These are phyloP conservation scores for Aspergillus japonicus DNA, from an alignment of 2,329 filamentous ascomycete genomes.

Conservation along the genomic window DNA sequence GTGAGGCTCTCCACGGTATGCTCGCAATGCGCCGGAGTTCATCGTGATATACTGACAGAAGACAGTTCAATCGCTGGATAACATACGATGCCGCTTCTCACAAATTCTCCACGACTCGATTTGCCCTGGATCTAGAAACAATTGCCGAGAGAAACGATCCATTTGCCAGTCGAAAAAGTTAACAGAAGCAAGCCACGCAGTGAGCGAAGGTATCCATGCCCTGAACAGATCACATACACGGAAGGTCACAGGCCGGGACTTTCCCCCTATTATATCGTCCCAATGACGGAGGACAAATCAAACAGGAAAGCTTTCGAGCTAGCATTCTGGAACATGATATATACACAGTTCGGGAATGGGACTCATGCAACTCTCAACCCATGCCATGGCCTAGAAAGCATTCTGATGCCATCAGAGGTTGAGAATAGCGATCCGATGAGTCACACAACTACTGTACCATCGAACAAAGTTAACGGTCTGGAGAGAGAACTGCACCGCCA, in stretches of 20 bases:
- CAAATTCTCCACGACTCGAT: constrained; percentile 34
- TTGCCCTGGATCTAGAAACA: constrained; percentile 28
- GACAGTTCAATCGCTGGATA: constrained; percentile 43
- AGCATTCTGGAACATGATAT: neutral
- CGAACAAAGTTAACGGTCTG: no score
- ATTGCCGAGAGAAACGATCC: constrained; percentile 14
- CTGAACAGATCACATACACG: neutral
- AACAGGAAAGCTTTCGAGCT: neutral
- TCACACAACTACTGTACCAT: no score
- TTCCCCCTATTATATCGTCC: neutral
- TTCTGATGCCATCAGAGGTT: no score
- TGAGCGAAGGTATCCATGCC: constrained; percentile 16
- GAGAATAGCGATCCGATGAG: no score
- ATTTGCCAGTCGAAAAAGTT: constrained; percentile 5
- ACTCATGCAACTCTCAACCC: neutral
- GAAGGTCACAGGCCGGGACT: neutral
- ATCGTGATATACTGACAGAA: constrained; percentile 4
- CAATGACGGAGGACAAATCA: neutral
- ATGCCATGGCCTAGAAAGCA: neutral
- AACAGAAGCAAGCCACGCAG: neutral
- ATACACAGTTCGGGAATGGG: neutral
- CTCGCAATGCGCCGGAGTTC: constrained; percentile 4
- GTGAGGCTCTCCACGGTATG: constrained; percentile 44
- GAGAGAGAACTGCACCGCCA: no score
- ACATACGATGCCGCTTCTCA: constrained; percentile 32